phyloP scores from a whole-genome alignment of 83 land plant species.

The Picea abies region DNA sequence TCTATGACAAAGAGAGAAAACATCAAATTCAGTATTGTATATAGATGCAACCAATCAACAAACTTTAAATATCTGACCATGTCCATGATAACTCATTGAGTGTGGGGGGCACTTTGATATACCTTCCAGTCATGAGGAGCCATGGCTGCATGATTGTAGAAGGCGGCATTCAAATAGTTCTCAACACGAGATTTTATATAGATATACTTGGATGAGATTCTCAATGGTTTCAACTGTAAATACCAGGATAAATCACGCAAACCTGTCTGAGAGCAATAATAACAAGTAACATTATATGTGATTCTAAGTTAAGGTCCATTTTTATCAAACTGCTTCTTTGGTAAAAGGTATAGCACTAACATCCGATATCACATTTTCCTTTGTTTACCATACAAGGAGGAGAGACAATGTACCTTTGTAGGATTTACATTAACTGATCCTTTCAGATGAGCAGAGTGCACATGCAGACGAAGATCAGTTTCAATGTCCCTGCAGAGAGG shows the following conservation, averaged over 20 bases:
- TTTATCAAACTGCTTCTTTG: not conserved
- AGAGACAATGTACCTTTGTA: slow-evolving; percentile 39
- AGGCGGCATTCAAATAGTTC: slow-evolving; percentile 56
- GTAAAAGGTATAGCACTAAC: not conserved
- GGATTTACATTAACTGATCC: slow-evolving; percentile 61
- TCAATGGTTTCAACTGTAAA: slow-evolving; percentile 43
- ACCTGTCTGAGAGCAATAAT: slow-evolving; percentile 42
- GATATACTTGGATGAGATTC: slow-evolving; percentile 47
- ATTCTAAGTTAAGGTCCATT: not conserved
- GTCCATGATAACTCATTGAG: not conserved
- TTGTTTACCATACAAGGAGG: not conserved
- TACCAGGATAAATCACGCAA: slow-evolving; percentile 63
- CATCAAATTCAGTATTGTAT: no score
- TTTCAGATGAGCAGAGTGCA: slow-evolving; percentile 62
- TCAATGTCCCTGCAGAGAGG: slow-evolving; percentile 68
- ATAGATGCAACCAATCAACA: no score
- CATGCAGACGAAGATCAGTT: slow-evolving; percentile 65
- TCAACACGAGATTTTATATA: slow-evolving; percentile 50
- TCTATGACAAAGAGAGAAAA: no score
- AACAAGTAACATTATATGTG: not conserved
- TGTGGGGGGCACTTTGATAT: not conserved
- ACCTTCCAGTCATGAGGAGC: slow-evolving; percentile 66
- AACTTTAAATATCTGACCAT: not conserved
- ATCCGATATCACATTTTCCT: not conserved
- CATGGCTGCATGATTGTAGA: slow-evolving; percentile 53